These are phyloP conservation scores for Trifolium fragiferum DNA, from an alignment of 306 rosid genomes.

Conservation along the genomic window DNA sequence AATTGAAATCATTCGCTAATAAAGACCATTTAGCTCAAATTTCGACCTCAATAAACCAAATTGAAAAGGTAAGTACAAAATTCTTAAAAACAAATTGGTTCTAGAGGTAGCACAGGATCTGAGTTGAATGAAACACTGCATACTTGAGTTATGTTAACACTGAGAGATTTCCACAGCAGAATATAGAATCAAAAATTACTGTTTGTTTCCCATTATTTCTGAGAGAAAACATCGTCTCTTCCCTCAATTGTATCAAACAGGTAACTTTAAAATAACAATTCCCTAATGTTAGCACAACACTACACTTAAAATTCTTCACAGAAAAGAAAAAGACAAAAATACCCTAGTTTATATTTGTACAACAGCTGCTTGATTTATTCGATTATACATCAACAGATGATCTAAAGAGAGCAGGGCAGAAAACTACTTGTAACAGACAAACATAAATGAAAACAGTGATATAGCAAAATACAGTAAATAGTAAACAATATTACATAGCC, in stretches of 20 bases:
- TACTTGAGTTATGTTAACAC: constrained; percentile 3
- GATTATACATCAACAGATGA: constrained; percentile 42
- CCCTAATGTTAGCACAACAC: constrained; percentile 23
- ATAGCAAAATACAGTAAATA: constrained; percentile 20
- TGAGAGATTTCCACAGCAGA: constrained; percentile 3
- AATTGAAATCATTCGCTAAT: neutral
- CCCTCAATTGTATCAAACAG: constrained; percentile 3
- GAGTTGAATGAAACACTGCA: constrained; percentile 9
- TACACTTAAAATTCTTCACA: constrained; percentile 9
- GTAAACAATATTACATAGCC: constrained; percentile 38
- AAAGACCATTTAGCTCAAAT: neutral
- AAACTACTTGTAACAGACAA: constrained; percentile 20
- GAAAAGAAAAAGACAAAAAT: no score
- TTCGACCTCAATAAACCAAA: no score
- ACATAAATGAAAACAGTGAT: constrained; percentile 32
- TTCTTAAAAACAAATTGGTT: neutral
- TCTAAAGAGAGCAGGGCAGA: constrained; percentile 9
- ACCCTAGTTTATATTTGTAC: constrained; percentile 32
- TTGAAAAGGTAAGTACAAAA: neutral
- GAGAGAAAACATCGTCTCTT: constrained; percentile 9
- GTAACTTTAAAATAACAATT: neutral
- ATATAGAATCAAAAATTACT: neutral
- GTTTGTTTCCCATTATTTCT: neutral
- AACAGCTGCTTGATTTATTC: constrained; percentile 33
- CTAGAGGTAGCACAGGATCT: neutral